Conservation (phyloP, 1,139 yeast species). For the Candida pseudoviswanathii region DNA sequence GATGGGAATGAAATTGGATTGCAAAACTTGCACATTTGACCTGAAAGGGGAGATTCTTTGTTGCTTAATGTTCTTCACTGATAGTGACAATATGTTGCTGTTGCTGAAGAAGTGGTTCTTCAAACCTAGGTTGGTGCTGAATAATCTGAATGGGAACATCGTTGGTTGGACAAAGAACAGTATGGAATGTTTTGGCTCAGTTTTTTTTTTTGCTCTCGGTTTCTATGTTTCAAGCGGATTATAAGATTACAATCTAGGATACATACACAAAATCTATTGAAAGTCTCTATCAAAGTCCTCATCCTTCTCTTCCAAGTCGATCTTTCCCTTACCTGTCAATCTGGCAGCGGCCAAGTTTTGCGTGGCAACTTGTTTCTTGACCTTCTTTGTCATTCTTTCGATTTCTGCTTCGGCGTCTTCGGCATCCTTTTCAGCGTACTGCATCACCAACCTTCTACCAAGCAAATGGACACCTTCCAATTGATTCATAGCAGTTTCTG, state of each 20-base stretch:
- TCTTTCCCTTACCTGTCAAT: conserved; percentile 73
- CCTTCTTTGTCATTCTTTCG: conserved; percentile 85
- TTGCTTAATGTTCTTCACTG: conserved; percentile 6
- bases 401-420: conserved; percentile 88
- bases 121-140: conserved; percentile 5
- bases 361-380: conserved; percentile 76
- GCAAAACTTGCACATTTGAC: conserved; percentile 16
- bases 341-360: conserved; percentile 75
- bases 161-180: conserved; percentile 4
- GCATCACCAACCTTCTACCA: conserved; percentile 95
- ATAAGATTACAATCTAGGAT: too few relatives aligned
- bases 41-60: conserved; percentile 4
- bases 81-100: conserved; percentile 9
- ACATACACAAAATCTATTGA: conserved; percentile 3
- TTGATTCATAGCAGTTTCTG: conserved; percentile 93
- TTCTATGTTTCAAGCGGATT: neutral
- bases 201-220: conserved; percentile 1
- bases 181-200: neutral
- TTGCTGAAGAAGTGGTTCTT: conserved; percentile 13
- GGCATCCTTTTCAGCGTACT: conserved; percentile 83
- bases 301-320: conserved; percentile 64
- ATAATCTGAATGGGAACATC: conserved; percentile 10
- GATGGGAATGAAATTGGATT: conserved; percentile 22
- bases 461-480: conserved; percentile 94
- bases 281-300: conserved; percentile 22